Evolutionary conservation across 164 flowering plant species (phyloP).

Genomic region (Umbilicus rupestris): DNA sequence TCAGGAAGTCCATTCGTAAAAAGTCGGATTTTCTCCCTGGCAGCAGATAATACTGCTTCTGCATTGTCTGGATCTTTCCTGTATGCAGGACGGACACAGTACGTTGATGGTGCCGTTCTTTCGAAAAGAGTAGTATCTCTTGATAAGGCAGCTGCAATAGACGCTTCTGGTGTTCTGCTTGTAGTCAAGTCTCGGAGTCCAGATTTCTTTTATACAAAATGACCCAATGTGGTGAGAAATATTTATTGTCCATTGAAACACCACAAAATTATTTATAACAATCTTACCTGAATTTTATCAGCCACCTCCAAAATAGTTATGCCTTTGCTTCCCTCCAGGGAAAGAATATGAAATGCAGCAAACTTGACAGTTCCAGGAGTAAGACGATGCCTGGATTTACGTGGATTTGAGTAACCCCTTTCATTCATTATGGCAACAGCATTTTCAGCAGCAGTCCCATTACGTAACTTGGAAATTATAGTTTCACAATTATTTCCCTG

Average conservation of each 20-base stretch:
- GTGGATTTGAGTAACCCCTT: conserved; percentile 56
- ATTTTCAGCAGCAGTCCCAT: conserved; percentile 77
- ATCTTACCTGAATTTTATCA: conserved; percentile 74
- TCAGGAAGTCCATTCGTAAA: conserved; percentile 50
- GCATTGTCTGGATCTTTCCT: conserved; percentile 79
- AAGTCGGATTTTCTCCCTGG: conserved; percentile 57
- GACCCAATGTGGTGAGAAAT: conserved; percentile 11
- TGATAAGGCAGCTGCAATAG: conserved; percentile 87
- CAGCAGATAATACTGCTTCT: conserved; percentile 58
- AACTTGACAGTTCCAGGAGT: conserved; percentile 96
- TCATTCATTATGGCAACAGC: conserved; percentile 84
- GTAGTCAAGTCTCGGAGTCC: conserved; percentile 91
- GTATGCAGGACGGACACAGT: conserved; percentile 65
- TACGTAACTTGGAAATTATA: conserved; percentile 58
- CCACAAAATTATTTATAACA: background rate
- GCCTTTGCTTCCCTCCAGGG: conserved; percentile 77
- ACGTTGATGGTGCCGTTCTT: conserved; percentile 90
- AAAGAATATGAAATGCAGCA: conserved; percentile 89
- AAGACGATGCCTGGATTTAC: conserved; percentile 82
- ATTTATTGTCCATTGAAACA: background rate
- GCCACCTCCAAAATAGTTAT: conserved; percentile 75
- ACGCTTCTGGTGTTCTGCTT: conserved; percentile 96
- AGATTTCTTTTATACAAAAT: conserved; percentile 47
- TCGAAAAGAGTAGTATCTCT: conserved; percentile 82
- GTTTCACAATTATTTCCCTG: conserved; percentile 75